Percentiles rank a stretch among this genome's conserved stretches.
Evolutionary conservation across 352 stramenopile species (phyloP).

Genomic region (Halophytophthora batemanensis): DNA sequence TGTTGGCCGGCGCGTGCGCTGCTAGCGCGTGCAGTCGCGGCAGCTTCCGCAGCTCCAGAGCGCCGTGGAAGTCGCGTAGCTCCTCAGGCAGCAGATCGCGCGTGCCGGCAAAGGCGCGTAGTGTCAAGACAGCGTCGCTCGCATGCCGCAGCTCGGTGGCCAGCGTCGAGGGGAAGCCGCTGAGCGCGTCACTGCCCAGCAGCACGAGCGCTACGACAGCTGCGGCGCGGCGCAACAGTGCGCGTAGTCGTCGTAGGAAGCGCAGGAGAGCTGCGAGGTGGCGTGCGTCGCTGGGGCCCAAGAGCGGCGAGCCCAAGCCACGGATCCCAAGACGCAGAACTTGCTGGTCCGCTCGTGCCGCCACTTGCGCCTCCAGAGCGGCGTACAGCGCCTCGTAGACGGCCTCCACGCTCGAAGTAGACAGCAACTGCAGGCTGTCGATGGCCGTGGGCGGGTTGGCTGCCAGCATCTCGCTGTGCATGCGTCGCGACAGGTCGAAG

Average conservation of each 20-base stretch:
- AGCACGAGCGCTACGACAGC: constrained; percentile 28
- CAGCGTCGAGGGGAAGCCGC: constrained; percentile 29
- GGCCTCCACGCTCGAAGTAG: neutral
- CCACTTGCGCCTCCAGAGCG: constrained; percentile 19
- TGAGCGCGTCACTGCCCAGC: constrained; percentile 19
- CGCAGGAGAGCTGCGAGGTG: constrained; percentile 44
- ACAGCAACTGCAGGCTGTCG: constrained; percentile 11
- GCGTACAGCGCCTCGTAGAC: constrained; percentile 32
- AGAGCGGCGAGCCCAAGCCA: constrained; percentile 42
- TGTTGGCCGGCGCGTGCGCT: constrained; percentile 47
- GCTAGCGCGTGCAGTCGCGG: constrained; percentile 55
- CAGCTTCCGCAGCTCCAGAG: constrained; percentile 56
- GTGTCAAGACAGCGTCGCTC: constrained; percentile 56
- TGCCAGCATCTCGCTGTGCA: constrained; percentile 44
- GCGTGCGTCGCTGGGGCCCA: constrained; percentile 21
- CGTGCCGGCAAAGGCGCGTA: constrained; percentile 57
- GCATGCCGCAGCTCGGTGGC: constrained; percentile 45
- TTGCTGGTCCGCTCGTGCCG: constrained; percentile 12
- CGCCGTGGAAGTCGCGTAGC: constrained; percentile 55
- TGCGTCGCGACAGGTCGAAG: constrained; percentile 63
- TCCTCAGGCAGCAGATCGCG: constrained; percentile 55
- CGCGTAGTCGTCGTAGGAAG: constrained; percentile 35
- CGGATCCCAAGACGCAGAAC: constrained; percentile 45
- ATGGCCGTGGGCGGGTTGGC: constrained; percentile 38
- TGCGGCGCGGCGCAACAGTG: constrained; percentile 17